Percentiles rank a stretch among this genome's conserved stretches.
Conservation (phyloP, 257 asterid genomes). For the Scutellaria barbata region DNA sequence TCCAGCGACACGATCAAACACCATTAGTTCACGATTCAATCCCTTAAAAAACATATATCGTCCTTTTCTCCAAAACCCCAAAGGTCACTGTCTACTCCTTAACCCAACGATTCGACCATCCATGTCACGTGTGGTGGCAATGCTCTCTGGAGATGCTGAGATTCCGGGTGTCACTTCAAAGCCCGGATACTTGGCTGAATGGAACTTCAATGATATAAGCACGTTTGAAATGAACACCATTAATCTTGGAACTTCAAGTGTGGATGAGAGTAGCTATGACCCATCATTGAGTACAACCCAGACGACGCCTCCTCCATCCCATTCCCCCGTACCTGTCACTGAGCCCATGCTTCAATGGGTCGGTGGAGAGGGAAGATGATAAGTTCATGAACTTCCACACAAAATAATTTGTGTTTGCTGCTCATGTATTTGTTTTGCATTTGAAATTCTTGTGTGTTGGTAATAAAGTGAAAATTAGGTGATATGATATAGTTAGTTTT, state of each 20-base stretch:
- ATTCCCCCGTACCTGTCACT: constrained; percentile 34
- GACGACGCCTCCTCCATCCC: constrained; percentile 19
- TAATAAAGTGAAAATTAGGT: neutral
- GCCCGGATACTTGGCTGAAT: too few relatives aligned
- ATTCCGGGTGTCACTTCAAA: too few relatives aligned
- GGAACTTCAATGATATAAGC: constrained; percentile 48
- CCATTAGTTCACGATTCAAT: too few relatives aligned
- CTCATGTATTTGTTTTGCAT: neutral
- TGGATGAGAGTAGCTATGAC: neutral
- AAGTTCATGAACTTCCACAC: neutral
- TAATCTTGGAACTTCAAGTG: constrained; percentile 18
- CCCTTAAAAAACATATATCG: too few relatives aligned
- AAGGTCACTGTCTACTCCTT: too few relatives aligned
- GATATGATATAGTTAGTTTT: too few relatives aligned
- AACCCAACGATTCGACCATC: too few relatives aligned
- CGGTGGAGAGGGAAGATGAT: constrained; percentile 35
- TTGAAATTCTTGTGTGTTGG: neutral
- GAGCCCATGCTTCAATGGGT: constrained; percentile 41
- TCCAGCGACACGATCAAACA: too few relatives aligned
- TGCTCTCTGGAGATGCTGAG: too few relatives aligned
- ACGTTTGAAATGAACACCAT: constrained; percentile 17
- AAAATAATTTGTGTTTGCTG: neutral
- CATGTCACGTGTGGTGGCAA: too few relatives aligned
- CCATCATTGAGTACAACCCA: constrained; percentile 29
- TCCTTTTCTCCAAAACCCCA: too few relatives aligned